Percentiles rank a stretch among this genome's conserved stretches.
phyloP scores from a whole-genome alignment of 768 basidiomycete genomes.

The Chlorophyllum brunneum region DNA sequence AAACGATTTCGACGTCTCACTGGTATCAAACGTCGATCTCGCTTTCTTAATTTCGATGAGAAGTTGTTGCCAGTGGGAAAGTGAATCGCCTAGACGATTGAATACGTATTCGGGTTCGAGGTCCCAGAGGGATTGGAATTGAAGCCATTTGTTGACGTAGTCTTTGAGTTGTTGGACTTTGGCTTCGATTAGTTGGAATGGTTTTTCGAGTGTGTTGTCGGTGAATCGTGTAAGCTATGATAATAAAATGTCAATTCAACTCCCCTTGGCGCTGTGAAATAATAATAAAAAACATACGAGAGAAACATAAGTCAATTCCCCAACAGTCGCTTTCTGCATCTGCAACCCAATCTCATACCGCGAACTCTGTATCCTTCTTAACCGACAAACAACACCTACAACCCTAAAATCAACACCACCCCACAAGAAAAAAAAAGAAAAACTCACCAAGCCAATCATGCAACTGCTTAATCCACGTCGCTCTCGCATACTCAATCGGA shows the following conservation, averaged over 20 bases:
- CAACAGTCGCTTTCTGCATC: conserved; percentile 63
- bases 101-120: conserved; percentile 97
- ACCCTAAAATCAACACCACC: conserved; percentile 6
- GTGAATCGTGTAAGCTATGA: conserved; percentile 68
- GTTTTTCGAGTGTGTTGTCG: conserved; percentile 71
- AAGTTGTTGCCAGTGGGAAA: conserved; percentile 92
- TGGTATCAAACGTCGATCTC: conserved; percentile 94
- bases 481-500: conserved; percentile 91
- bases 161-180: conserved; percentile 85
- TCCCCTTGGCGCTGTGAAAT: too few relatives aligned
- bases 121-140: conserved; percentile 99
- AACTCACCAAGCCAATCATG: conserved; percentile 82
- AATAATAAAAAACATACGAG: conserved; percentile 48
- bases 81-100: conserved; percentile 89
- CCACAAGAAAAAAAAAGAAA: neutral
- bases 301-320: conserved; percentile 79
- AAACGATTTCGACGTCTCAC: conserved; percentile 88
- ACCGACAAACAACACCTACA: conserved; percentile 79
- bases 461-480: conserved; percentile 84
- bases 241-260: conserved; percentile 1
- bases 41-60: conserved; percentile 96
- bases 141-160: conserved; percentile 97
- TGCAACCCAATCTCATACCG: conserved; percentile 96
- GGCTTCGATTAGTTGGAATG: conserved; percentile 81
- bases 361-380: conserved; percentile 88